These are phyloP conservation scores for carrot (Daucus carota) DNA, from an alignment of 129 eudicot genomes.

Conservation along the genomic window DNA sequence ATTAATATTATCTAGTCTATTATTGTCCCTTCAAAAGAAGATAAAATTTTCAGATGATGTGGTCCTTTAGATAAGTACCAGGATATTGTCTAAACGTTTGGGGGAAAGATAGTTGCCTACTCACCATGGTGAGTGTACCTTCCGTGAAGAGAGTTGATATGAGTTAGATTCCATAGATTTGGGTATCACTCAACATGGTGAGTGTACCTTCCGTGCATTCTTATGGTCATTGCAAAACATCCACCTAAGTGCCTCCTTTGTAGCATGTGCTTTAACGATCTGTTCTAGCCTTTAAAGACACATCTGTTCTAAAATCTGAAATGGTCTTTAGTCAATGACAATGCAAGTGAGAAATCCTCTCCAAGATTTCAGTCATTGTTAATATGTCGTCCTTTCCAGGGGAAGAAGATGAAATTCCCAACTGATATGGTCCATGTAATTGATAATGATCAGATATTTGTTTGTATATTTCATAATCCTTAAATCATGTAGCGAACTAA, in stretches of 20 bases:
- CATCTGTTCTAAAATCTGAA: not conserved
- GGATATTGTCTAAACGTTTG: no score
- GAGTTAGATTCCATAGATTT: not conserved
- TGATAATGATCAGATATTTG: no score
- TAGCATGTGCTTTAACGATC: no score
- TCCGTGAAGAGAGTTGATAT: slow-evolving; percentile 22
- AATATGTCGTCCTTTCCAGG: not conserved
- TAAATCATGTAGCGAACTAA: no score
- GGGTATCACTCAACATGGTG: no score
- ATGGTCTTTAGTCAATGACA: slow-evolving; percentile 13
- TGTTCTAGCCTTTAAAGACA: slow-evolving; percentile 6
- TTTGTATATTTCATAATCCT: no score
- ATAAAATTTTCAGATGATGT: no score
- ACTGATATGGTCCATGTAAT: not conserved
- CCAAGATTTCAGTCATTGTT: not conserved
- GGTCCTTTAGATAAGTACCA: no score
- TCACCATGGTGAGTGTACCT: slow-evolving; percentile 19
- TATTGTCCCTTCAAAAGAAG: not conserved
- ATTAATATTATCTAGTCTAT: not conserved
- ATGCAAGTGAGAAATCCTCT: slow-evolving; percentile 25
- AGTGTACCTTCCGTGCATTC: no score
- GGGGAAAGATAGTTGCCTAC: not conserved
- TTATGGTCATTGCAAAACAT: no score
- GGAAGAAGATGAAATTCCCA: not conserved
- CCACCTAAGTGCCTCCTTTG: no score